Percentiles rank a stretch among this genome's conserved stretches.
Conservation (phyloP, 2,329 filamentous ascomycete genomes). For the Neonectria ditissima region DNA sequence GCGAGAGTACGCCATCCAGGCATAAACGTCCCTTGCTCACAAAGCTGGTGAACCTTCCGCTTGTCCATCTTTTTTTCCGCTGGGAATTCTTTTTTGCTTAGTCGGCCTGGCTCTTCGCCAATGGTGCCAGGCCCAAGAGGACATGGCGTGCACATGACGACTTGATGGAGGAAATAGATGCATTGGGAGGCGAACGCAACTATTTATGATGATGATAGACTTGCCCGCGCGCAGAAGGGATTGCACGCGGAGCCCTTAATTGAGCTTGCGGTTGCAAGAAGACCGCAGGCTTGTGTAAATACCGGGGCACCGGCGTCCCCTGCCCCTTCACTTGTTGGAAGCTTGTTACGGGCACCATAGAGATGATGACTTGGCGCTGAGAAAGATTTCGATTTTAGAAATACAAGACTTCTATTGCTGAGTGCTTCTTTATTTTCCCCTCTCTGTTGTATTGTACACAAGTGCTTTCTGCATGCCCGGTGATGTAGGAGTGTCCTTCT, state of each 20-base stretch:
- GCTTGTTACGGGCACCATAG: conserved; percentile 37
- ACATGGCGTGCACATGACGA: conserved; percentile 39
- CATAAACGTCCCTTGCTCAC: conserved; percentile 56
- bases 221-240: conserved; percentile 36
- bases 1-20: conserved; percentile 81
- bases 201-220: conserved; percentile 43
- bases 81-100: conserved; percentile 31
- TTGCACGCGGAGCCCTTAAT: conserved; percentile 39
- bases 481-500: not conserved
- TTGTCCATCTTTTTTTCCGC: conserved; percentile 26
- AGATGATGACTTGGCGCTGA: conserved; percentile 37
- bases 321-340: conserved; percentile 30
- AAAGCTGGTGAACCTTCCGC: conserved; percentile 32
- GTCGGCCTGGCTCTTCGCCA: conserved; percentile 19
- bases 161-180: conserved; percentile 41
- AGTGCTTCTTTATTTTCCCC: not conserved
- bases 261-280: conserved; percentile 36
- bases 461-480: not conserved
- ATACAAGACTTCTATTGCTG: conserved; percentile 39
- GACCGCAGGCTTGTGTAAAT: conserved; percentile 42
- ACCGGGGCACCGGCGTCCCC: conserved; percentile 36
- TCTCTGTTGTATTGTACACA: conserved; percentile 17
- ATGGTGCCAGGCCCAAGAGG: conserved; percentile 28
- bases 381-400: conserved; percentile 35
- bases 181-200: conserved; percentile 41